Base-by-base conservation (phyloP, 2,329 filamentous ascomycete species). In the Talaromyces sp. region DNA sequence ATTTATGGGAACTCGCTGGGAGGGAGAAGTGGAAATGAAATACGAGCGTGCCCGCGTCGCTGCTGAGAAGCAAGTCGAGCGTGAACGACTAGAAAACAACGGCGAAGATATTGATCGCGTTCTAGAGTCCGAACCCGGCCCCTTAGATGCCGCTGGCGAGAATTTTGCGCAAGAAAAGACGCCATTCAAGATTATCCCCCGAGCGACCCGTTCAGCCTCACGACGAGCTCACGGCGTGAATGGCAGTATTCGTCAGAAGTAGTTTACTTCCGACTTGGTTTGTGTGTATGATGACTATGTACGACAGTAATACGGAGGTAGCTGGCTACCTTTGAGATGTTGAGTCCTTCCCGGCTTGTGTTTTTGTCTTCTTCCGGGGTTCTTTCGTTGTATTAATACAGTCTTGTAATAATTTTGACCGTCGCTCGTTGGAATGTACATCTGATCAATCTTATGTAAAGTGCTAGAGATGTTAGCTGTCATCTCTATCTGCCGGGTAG, bases 1-100 rank as follows among this genome's bases (percentile, higher is more conserved):
- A 56, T 74, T 93, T 33, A 82, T 97, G 25, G 88, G 89, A 61
- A 99, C 95, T 27, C 90, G 87, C 78, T 97, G 93, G 89, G 87
- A 85, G 66, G 92, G 91, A 59, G 87, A 87, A 72, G 85, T 85
- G 41, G 82, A 79, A 68, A 81, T 82, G 41, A 82, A 86, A 61
- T 89, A 89, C 68, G 85, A 87, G 74, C 81, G 84, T 56, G 80
- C 83, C 35, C 81, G 83, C 35, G 77, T 83, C 22, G 80, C 81
- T 2, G 86, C 86, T 3, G 84, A 88, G 72, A 84, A 82, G 69
- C 84, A 85, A 69, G 69, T 86, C 5, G 84, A 87, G 47, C 76
- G 80, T 22, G 84, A 86, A 52, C 73, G 75, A 9, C 73, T 67
- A 15, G 76, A 73, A 69, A 67, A 68, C 27, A 72, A 67, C 13